Conservation (phyloP, 441 rosid species). For the Mallotus japonicus region DNA sequence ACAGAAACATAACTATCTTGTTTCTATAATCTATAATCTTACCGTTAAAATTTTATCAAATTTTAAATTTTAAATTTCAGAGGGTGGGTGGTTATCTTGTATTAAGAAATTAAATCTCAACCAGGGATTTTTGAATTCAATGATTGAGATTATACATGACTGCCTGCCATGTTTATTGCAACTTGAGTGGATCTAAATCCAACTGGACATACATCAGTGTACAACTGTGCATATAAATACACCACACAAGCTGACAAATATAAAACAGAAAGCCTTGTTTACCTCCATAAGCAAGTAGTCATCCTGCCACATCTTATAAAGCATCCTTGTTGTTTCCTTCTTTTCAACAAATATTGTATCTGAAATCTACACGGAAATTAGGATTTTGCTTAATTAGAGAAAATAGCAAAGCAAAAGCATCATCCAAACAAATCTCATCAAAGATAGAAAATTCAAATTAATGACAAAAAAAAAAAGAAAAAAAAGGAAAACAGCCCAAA, state of each 20-base stretch:
- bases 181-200: background rate
- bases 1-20: background rate
- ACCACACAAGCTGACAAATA: background rate
- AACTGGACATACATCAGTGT: background rate
- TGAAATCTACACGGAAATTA: conserved; percentile 48
- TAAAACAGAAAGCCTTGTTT: conserved; percentile 1
- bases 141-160: background rate
- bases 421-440: background rate
- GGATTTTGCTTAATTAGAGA: background rate
- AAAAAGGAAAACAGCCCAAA: background rate
- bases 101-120: background rate
- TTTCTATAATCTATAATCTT: background rate
- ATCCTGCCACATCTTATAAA: conserved; percentile 76
- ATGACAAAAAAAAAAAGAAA: background rate
- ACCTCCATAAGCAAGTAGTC: conserved; percentile 85
- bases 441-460: background rate
- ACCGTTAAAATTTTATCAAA: too few species aligned
- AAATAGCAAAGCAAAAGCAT: background rate
- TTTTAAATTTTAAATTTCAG: background rate
- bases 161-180: background rate
- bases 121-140: background rate
- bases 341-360: conserved; percentile 60
- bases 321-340: conserved; percentile 53
- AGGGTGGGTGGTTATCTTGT: background rate
- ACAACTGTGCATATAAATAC: too few species aligned